Evolutionary conservation across 805 yeast species (phyloP), one percentile per base, ranked within the genome.

Genomic region (Suhomyces vadensis): DNA sequence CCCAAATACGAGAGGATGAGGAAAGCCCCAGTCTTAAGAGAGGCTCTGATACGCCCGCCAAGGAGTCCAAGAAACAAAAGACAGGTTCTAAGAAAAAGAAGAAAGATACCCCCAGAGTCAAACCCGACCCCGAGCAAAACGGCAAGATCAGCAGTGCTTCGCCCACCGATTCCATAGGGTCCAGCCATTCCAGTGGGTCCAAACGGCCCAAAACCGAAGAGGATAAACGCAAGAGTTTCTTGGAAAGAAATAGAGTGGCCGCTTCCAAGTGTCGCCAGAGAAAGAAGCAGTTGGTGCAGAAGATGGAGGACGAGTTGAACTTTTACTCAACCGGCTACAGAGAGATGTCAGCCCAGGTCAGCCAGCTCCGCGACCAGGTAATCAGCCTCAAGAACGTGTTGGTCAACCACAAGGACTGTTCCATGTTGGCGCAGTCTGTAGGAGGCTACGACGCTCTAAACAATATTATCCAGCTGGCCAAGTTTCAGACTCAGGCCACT

Each of bases 181-280:
- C 40, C 17, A 37, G 16, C 17, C n/a, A 16, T 3, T 17, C 16
- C 6, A 9, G n/a, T n/a, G n/a, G n/a, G n/a, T n/a, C n/a, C n/a
- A n/a, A 25, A 19, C 29, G 19, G 3, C 27, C 45, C 35, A 22
- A 14, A 27, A 47, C 58, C 9, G 67, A 67, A 37, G 69, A 57
- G 22, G 69, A 65, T 10, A 89, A 87, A 58, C 78, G 91, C 50
- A 81, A 75, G 60, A 83, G 73, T 58, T 92, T 81, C 56, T 65
- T 94, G 51, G 99, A 94, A 61, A 75, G 98, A 50, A 94, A 94
- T 64, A 76, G 99, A 46, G 81, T 94, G 7, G 99, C 99, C 0
- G 99, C 99, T 0, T 82, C 94, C 19, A 91, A 90, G 61, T 94
- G 98, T 71, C 79, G 99, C 47, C 95, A 87, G 65, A 79, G 97